These are phyloP conservation scores for Stipa capillata DNA, from an alignment of 176 grass and related monocot genomes.

Conservation along the genomic window DNA sequence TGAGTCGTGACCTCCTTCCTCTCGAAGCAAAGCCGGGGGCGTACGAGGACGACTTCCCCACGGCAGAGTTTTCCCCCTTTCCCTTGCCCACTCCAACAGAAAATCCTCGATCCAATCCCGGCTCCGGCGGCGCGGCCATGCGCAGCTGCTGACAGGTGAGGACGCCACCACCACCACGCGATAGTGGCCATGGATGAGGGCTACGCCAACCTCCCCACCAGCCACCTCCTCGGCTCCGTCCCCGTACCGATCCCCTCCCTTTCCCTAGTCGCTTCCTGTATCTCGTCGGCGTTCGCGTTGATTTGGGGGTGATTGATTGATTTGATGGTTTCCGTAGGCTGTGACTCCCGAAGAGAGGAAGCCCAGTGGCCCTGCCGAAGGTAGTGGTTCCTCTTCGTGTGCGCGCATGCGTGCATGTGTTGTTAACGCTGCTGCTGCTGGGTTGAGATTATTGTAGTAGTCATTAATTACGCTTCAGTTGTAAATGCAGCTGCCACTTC, in stretches of 20 bases:
- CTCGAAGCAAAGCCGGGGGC: slow-evolving; percentile 21
- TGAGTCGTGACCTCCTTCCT: slow-evolving; percentile 11
- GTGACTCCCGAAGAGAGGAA: slow-evolving; percentile 56
- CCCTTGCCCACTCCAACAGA: not conserved
- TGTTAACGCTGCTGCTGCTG: not conserved
- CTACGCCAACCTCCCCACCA: slow-evolving; percentile 73
- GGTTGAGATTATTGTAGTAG: not conserved
- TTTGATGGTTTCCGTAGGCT: slow-evolving; percentile 40
- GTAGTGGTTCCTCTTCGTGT: no score
- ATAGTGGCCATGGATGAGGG: slow-evolving; percentile 67
- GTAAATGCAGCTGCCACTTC: slow-evolving; percentile 47
- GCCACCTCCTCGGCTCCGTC: slow-evolving; percentile 88
- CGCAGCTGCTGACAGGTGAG: slow-evolving; percentile 24
- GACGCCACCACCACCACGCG: not conserved
- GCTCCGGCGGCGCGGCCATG: slow-evolving; percentile 32
- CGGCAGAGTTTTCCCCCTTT: slow-evolving; percentile 3
- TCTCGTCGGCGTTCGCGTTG: not conserved
- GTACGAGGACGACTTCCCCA: slow-evolving; percentile 36
- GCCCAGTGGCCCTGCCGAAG: slow-evolving; percentile 17
- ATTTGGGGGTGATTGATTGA: not conserved
- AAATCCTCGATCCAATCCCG: slow-evolving; percentile 19
- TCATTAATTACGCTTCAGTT: slow-evolving; percentile 8
- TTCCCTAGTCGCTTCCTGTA: not conserved
- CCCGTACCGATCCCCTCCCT: slow-evolving; percentile 34
- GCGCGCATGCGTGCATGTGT: not conserved